Evolutionary conservation across 768 basidiomycete species (phyloP).

Genomic region (Austroboletus eburneus): DNA sequence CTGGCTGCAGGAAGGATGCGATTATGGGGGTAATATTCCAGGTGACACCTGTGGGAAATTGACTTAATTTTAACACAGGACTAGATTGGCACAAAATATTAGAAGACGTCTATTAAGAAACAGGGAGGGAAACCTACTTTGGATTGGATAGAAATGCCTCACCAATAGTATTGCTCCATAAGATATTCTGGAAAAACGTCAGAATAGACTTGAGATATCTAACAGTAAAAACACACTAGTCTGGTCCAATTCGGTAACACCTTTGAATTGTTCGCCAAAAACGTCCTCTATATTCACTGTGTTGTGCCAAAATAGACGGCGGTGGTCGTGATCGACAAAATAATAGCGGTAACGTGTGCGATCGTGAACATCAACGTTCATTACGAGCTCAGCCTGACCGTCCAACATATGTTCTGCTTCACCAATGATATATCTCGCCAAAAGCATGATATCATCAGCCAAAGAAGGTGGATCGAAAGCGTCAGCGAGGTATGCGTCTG

Average conservation of each 20-base stretch:
- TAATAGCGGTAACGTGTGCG: not conserved
- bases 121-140: not conserved
- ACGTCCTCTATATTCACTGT: not conserved
- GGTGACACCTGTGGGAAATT: not conserved
- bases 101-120: not conserved
- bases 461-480: not conserved
- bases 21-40: conserved; percentile 7
- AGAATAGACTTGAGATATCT: not conserved
- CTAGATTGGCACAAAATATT: not conserved
- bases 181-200: not conserved
- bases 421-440: not conserved
- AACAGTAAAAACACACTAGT: not conserved
- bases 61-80: not conserved
- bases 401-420: not conserved
- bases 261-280: not conserved
- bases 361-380: not conserved
- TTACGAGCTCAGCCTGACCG: not conserved
- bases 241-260: not conserved
- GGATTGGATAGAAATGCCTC: not conserved
- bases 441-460: not conserved
- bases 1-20: conserved; percentile 16
- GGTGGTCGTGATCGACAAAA: not conserved
- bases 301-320: not conserved
- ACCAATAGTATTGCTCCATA: not conserved
- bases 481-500: not conserved